A percentile compares a stretch with the other conserved stretches of the same genome.
Evolutionary conservation across 2,329 filamentous ascomycete genomes (phyloP).

Genomic region (Diplodia sapinea): DNA sequence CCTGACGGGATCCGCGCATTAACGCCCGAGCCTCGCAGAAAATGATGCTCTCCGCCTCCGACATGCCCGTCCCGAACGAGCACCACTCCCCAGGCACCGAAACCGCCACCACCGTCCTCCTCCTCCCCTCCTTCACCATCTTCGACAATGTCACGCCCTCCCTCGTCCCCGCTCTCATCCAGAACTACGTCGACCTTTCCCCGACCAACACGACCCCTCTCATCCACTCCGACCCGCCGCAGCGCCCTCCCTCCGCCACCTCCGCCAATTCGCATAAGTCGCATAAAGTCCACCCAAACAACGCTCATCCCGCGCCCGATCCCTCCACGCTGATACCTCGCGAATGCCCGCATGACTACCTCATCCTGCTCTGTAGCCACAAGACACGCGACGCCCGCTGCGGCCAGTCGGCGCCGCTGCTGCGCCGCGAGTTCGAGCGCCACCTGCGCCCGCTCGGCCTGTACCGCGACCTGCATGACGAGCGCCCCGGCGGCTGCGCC

Average conservation of each 20-base stretch:
- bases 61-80: slow-evolving; percentile 78
- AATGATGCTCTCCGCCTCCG: slow-evolving; percentile 89
- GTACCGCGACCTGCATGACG: slow-evolving; percentile 85
- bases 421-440: slow-evolving; percentile 87
- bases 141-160: slow-evolving; percentile 83
- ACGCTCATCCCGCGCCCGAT: slow-evolving; percentile 38
- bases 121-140: slow-evolving; percentile 83
- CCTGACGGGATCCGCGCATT: not conserved
- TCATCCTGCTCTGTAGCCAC: slow-evolving; percentile 94
- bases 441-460: slow-evolving; percentile 84
- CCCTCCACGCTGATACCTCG: slow-evolving; percentile 69
- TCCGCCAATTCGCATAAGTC: slow-evolving; percentile 37
- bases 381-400: slow-evolving; percentile 93
- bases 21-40: slow-evolving; percentile 56
- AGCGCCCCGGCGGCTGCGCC: slow-evolving; percentile 87
- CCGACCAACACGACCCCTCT: slow-evolving; percentile 77
- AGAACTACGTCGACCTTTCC: slow-evolving; percentile 69
- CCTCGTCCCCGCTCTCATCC: slow-evolving; percentile 73
- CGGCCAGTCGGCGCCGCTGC: slow-evolving; percentile 87
- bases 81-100: slow-evolving; percentile 56
- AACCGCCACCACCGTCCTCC: slow-evolving; percentile 70
- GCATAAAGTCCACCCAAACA: slow-evolving; percentile 34
- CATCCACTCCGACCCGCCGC: slow-evolving; percentile 40
- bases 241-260: slow-evolving; percentile 24
- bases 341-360: slow-evolving; percentile 78